Percentiles rank a stretch among this genome's conserved stretches.
Evolutionary conservation across 176 grass and related monocot species (phyloP).

Genomic region (Carex myosuroides): DNA sequence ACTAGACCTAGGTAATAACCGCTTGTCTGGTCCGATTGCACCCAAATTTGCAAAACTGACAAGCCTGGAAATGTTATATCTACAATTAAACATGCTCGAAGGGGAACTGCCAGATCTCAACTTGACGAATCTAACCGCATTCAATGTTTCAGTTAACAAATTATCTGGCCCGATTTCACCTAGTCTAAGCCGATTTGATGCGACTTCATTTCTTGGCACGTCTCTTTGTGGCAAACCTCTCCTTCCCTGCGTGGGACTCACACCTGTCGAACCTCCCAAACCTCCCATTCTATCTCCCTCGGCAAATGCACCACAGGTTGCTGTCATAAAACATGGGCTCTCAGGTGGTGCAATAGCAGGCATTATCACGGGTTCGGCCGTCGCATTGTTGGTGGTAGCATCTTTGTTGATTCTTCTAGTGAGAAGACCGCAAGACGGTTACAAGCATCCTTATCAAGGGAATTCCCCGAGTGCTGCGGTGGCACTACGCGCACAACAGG

Average conservation of each 20-base stretch:
- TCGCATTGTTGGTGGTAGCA: conserved; percentile 30
- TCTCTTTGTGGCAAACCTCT: conserved; percentile 68
- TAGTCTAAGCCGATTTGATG: conserved; percentile 33
- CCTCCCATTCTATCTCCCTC: background rate
- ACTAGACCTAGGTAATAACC: conserved; percentile 55
- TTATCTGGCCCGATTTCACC: conserved; percentile 46
- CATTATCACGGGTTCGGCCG: conserved; percentile 40
- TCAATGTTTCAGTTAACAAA: conserved; percentile 88
- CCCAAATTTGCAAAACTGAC: conserved; percentile 36
- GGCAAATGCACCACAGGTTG: background rate
- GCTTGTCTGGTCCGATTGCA: conserved; percentile 39
- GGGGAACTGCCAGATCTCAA: conserved; percentile 40
- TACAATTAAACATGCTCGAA: conserved; percentile 47
- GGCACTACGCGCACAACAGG: conserved; percentile 46
- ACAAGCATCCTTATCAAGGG: background rate
- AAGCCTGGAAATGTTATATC: conserved; percentile 35
- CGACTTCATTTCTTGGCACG: conserved; percentile 52
- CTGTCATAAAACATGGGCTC: conserved; percentile 23
- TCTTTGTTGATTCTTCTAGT: conserved; percentile 32
- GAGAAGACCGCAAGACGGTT: background rate
- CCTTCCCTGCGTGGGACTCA: conserved; percentile 17
- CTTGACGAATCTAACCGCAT: conserved; percentile 12
- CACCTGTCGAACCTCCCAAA: background rate
- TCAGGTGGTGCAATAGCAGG: conserved; percentile 49
- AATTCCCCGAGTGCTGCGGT: conserved; percentile 48